Percentiles rank a stretch among this genome's conserved stretches.
phyloP scores from a whole-genome alignment of 306 rosid species.

The Citrullus amarus region DNA sequence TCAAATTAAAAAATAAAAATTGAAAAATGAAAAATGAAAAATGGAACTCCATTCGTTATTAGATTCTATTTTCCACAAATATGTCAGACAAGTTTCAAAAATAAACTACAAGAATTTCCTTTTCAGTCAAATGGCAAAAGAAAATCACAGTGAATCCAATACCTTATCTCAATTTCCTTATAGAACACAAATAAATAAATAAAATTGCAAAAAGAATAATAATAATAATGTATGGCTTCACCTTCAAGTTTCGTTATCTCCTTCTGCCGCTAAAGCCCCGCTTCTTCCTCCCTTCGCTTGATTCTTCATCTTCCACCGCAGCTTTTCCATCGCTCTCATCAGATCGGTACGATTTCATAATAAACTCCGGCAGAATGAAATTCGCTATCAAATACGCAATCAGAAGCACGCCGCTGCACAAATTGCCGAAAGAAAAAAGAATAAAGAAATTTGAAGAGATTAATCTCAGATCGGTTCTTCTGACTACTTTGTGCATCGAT shows the following conservation, averaged over 20 bases:
- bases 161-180: neutral
- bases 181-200: neutral
- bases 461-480: neutral
- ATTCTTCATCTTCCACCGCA: neutral
- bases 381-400: neutral
- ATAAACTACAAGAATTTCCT: neutral
- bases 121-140: neutral
- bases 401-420: conserved; percentile 1
- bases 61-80: too few species aligned
- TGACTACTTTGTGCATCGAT: neutral
- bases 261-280: neutral
- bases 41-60: neutral
- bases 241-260: neutral
- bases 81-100: neutral
- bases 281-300: neutral
- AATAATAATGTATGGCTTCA: neutral
- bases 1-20: too few species aligned
- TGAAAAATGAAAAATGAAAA: too few species aligned
- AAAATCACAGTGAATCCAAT: neutral
- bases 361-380: neutral
- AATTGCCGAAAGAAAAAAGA: neutral
- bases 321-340: neutral
- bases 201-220: too few species aligned
- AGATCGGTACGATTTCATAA: neutral
- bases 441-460: neutral